Evolutionary conservation across 306 rosid genomes (phyloP).

Genomic region (Pyrus bretschneideri): DNA sequence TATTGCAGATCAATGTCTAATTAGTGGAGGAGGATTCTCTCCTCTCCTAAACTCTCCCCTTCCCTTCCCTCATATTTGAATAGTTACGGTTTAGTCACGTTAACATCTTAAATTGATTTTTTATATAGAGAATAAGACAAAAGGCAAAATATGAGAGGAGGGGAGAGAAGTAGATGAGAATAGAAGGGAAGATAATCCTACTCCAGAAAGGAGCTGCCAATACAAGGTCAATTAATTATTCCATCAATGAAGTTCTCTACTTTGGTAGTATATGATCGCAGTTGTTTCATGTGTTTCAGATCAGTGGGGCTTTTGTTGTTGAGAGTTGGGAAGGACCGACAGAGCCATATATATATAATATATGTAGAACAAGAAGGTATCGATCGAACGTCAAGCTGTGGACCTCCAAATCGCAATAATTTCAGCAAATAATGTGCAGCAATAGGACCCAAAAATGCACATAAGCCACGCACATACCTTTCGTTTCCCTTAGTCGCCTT

Average conservation of each 20-base stretch:
- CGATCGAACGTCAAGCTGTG: not conserved
- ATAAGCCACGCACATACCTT: not conserved
- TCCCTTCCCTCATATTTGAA: no score
- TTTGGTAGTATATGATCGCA: not conserved
- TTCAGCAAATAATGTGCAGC: not conserved
- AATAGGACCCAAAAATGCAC: not conserved
- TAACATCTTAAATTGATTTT: no score
- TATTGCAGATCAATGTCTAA: not conserved
- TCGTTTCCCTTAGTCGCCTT: not conserved
- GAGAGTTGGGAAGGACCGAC: not conserved
- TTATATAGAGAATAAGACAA: no score
- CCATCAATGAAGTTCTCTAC: not conserved
- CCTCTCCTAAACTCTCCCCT: no score
- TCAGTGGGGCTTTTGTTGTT: not conserved
- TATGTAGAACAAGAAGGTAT: not conserved
- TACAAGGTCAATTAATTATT: not conserved
- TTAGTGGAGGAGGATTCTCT: no score
- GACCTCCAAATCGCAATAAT: not conserved
- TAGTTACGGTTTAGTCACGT: no score
- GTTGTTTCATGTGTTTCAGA: not conserved
- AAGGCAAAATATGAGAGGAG: rapidly evolving
- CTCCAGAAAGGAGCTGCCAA: not conserved
- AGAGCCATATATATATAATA: no score
- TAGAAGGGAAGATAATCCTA: no score
- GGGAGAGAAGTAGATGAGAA: rapidly evolving